A percentile compares a stretch with the other conserved stretches of the same genome.
phyloP scores from a whole-genome alignment of 2,329 filamentous ascomycete genomes.

The Arthroderma uncinatum region DNA sequence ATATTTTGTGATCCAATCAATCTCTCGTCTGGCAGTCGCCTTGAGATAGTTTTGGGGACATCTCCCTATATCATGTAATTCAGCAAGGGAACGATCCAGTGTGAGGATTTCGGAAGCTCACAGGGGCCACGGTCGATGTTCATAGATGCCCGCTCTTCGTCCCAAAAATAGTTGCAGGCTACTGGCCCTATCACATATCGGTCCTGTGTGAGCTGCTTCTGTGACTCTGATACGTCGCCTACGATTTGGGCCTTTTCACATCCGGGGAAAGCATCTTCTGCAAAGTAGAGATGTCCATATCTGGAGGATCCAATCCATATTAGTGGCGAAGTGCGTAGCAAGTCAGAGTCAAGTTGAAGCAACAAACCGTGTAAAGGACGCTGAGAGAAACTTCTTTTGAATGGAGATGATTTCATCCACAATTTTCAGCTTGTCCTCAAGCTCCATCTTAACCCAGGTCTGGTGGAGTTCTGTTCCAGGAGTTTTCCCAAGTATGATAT shows the following conservation, averaged over 20 bases:
- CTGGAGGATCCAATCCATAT: background rate
- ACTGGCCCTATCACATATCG: slow-evolving; percentile 10
- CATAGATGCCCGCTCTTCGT: slow-evolving; percentile 25
- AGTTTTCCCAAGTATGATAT: slow-evolving; percentile 23
- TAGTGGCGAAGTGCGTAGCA: background rate
- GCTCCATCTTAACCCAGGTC: slow-evolving; percentile 22
- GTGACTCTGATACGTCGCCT: background rate
- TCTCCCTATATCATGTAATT: slow-evolving; percentile 21
- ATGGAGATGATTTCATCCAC: slow-evolving; percentile 15
- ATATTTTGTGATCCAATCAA: slow-evolving; percentile 3
- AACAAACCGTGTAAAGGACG: slow-evolving; percentile 9
- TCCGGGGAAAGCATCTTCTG: slow-evolving; percentile 7
- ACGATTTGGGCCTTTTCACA: slow-evolving; percentile 7
- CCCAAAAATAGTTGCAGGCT: slow-evolving; percentile 21
- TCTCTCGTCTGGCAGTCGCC: slow-evolving; percentile 8
- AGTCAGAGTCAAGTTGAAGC: background rate
- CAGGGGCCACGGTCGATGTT: slow-evolving; percentile 33
- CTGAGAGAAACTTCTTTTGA: slow-evolving; percentile 14
- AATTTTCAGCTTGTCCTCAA: slow-evolving; percentile 21
- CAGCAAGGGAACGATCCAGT: background rate
- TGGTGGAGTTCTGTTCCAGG: slow-evolving; percentile 22
- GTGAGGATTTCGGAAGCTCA: slow-evolving; percentile 16
- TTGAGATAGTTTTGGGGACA: slow-evolving; percentile 12
- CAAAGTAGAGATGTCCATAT: slow-evolving; percentile 10
- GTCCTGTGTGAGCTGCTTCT: slow-evolving; percentile 12